Evolutionary conservation across 768 basidiomycete genomes (phyloP).

Genomic region (Antrodiella citrinella): DNA sequence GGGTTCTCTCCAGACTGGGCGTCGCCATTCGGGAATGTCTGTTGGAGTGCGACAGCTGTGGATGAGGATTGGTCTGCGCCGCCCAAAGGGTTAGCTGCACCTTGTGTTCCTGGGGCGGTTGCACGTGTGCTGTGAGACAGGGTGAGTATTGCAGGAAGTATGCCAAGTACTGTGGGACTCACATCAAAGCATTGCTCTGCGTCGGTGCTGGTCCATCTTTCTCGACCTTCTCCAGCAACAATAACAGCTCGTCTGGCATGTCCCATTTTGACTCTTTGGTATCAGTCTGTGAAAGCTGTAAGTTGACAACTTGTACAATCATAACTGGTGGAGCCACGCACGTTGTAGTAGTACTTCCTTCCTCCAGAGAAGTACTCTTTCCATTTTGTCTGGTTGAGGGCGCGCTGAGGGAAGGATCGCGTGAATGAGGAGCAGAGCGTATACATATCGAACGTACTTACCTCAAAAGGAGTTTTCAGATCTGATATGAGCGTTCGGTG

Average conservation of each 20-base stretch:
- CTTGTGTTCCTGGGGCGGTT: slow-evolving; percentile 25
- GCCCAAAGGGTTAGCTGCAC: slow-evolving; percentile 45
- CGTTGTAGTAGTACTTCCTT: slow-evolving; percentile 87
- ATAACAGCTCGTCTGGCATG: slow-evolving; percentile 85
- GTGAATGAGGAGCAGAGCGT: neutral
- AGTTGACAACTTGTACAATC: too few relatives aligned
- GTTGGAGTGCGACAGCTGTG: slow-evolving; percentile 32
- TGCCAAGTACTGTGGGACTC: slow-evolving; percentile 1
- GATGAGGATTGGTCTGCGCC: slow-evolving; percentile 45
- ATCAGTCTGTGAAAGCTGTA: slow-evolving; percentile 45
- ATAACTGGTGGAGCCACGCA: too few relatives aligned
- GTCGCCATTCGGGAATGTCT: slow-evolving; percentile 31
- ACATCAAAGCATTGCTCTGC: slow-evolving; percentile 24
- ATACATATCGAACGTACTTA: slow-evolving; percentile 24
- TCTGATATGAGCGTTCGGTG: slow-evolving; percentile 41
- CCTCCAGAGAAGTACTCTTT: slow-evolving; percentile 94
- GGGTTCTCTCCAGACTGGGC: slow-evolving; percentile 21
- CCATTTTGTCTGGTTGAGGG: slow-evolving; percentile 87
- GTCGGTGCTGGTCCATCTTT: slow-evolving; percentile 43
- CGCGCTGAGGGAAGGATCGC: slow-evolving; percentile 44
- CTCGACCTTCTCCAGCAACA: slow-evolving; percentile 81
- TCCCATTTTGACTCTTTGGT: slow-evolving; percentile 97
- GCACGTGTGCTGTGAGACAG: neutral
- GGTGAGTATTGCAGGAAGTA: neutral
- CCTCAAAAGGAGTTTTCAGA: slow-evolving; percentile 89